Evolutionary conservation across 306 rosid species (phyloP).

Genomic region (Medicago ruthenica): DNA sequence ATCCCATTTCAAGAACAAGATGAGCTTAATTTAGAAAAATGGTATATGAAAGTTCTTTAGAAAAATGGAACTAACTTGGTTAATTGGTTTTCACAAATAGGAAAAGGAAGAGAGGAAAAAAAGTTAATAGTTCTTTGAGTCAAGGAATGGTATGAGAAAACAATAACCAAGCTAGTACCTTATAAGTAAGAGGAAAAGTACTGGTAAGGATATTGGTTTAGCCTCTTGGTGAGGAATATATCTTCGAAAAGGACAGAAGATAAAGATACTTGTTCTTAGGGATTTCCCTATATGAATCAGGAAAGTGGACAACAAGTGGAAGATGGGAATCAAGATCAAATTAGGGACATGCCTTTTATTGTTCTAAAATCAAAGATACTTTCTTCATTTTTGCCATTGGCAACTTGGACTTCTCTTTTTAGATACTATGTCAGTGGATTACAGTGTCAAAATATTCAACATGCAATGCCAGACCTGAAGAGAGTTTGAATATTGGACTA

Average conservation of each 20-base stretch:
- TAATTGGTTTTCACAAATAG: conserved; percentile 5
- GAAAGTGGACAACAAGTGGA: conserved; percentile 52
- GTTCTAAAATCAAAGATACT: conserved; percentile 50
- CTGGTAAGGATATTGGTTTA: conserved; percentile 3
- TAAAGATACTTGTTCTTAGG: conserved; percentile 53
- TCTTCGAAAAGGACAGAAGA: conserved; percentile 57
- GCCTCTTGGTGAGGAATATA: conserved; percentile 63
- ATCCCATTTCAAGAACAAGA: conserved; percentile 53
- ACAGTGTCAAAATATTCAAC: conserved; percentile 37
- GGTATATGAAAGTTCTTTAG: conserved; percentile 8
- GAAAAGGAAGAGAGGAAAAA: conserved; percentile 2
- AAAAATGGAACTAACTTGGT: conserved; percentile 18
- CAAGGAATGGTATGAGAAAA: conserved; percentile 53
- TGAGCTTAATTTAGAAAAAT: conserved; percentile 2
- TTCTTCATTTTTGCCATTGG: conserved; percentile 40
- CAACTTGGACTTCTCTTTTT: conserved; percentile 48
- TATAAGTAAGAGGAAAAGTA: conserved; percentile 63
- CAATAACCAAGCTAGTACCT: conserved; percentile 50
- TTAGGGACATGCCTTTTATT: conserved; percentile 43
- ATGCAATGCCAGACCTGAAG: conserved; percentile 15
- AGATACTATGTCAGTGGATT: conserved; percentile 42
- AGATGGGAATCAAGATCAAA: conserved; percentile 58
- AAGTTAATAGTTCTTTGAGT: conserved; percentile 7
- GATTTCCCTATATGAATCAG: conserved; percentile 50
- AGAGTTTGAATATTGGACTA: too few species aligned